Conservation (phyloP, 768 basidiomycete genomes). For the Nidularia pulvinata region DNA sequence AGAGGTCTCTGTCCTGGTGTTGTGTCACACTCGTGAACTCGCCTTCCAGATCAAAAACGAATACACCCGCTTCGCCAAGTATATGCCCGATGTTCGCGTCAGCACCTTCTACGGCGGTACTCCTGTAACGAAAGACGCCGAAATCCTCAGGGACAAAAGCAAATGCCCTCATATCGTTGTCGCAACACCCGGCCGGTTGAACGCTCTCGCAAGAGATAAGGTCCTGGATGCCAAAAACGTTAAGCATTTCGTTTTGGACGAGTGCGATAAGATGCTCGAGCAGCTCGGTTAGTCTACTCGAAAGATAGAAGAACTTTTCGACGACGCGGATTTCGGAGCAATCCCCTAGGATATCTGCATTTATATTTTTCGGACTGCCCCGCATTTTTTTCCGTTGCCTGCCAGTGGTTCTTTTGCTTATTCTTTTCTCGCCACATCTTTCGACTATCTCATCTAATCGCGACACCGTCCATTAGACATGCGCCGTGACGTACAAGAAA, state of each 20-base stretch:
- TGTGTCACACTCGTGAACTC: constrained; percentile 99
- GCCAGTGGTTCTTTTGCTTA: constrained; percentile 40
- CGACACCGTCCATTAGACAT: constrained; percentile 90
- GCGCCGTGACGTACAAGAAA: constrained; percentile 99
- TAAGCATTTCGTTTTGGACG: constrained; percentile 99
- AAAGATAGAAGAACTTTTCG: too few species aligned
- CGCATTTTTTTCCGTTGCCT: constrained; percentile 21
- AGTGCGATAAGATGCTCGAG: constrained; percentile 99
- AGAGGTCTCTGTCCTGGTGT: constrained; percentile 96
- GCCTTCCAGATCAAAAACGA: constrained; percentile 99
- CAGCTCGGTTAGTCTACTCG: constrained; percentile 96
- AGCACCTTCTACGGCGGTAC: constrained; percentile 98
- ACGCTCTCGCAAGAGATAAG: constrained; percentile 96
- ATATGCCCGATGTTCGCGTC: constrained; percentile 99
- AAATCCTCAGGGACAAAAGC: constrained; percentile 90
- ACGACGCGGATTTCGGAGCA: constrained; percentile 47
- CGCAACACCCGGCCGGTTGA: constrained; percentile 96
- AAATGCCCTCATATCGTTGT: constrained; percentile 99
- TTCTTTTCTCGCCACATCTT: constrained; percentile 48
- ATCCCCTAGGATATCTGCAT: background rate
- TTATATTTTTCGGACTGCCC: constrained; percentile 12
- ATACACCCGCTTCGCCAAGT: constrained; percentile 98
- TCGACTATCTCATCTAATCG: constrained; percentile 64
- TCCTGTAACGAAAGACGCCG: constrained; percentile 91
- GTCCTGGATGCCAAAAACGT: constrained; percentile 93